These are phyloP conservation scores for Theileria luwenshuni DNA, from an alignment of 169 alveolate genomes.

Conservation along the genomic window DNA sequence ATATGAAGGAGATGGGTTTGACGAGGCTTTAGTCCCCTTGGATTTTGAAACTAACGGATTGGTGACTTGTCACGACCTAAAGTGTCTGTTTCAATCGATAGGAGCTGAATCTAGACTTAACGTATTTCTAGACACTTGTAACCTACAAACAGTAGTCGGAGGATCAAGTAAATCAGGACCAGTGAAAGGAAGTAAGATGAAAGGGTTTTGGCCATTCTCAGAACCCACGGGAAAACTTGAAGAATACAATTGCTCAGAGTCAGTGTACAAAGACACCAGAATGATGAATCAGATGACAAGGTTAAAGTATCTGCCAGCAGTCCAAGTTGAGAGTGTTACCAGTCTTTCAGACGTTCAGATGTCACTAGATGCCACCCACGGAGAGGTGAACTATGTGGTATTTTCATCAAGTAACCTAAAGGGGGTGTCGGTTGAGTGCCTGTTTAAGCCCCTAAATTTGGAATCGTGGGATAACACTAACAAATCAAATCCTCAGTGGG, in stretches of 20 bases:
- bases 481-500: not conserved
- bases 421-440: slow-evolving; percentile 82
- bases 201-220: slow-evolving; percentile 89
- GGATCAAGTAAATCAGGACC: slow-evolving; percentile 77
- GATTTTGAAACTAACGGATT: slow-evolving; percentile 80
- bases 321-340: slow-evolving; percentile 82
- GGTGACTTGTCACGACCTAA: slow-evolving; percentile 79
- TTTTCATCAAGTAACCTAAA: slow-evolving; percentile 84
- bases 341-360: slow-evolving; percentile 79
- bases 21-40: slow-evolving; percentile 88
- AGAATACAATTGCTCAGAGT: slow-evolving; percentile 77
- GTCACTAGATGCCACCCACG: slow-evolving; percentile 68
- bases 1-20: slow-evolving; percentile 92
- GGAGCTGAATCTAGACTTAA: slow-evolving; percentile 74
- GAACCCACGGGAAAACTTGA: slow-evolving; percentile 87
- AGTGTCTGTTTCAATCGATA: slow-evolving; percentile 75
- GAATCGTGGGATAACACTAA: slow-evolving; percentile 21
- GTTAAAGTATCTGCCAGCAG: slow-evolving; percentile 82
- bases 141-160: slow-evolving; percentile 88
- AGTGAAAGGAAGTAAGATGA: slow-evolving; percentile 87
- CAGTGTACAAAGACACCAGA: slow-evolving; percentile 74
- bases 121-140: slow-evolving; percentile 84
- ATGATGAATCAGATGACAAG: slow-evolving; percentile 84
- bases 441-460: slow-evolving; percentile 67
- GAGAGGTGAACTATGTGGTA: slow-evolving; percentile 63